Evolutionary conservation across 2,329 filamentous ascomycete species (phyloP).

Genomic region (Verticillium klebahnii): DNA sequence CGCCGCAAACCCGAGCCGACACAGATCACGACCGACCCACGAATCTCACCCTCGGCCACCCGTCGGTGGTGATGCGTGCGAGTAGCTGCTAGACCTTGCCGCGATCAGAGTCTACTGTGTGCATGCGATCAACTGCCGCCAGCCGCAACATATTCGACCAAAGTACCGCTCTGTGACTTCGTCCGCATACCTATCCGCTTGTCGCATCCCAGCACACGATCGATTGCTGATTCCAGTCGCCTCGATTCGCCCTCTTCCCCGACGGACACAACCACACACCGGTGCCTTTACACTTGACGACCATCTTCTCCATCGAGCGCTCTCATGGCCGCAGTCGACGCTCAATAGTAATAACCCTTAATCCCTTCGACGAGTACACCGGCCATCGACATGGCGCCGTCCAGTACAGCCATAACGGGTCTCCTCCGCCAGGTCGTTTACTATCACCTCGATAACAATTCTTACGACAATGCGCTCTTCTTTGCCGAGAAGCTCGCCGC

Average conservation of each 20-base stretch:
- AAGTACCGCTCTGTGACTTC: background rate
- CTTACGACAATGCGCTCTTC: constrained; percentile 87
- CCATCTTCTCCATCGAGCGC: background rate
- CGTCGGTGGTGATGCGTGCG: background rate
- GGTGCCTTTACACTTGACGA: background rate
- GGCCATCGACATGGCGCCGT: constrained; percentile 44
- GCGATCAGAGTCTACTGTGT: background rate
- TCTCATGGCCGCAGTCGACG: constrained; percentile 23
- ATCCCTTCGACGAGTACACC: background rate
- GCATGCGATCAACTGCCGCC: background rate
- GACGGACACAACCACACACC: background rate
- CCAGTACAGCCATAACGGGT: constrained; percentile 42
- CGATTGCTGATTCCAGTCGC: background rate
- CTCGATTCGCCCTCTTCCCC: background rate
- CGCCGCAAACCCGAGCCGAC: background rate
- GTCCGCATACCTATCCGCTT: background rate
- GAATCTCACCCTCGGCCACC: background rate
- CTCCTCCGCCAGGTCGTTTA: constrained; percentile 56
- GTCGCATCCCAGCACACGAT: background rate
- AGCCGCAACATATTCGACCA: background rate
- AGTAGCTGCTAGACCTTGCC: background rate
- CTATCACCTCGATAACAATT: constrained; percentile 82
- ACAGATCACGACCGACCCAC: background rate
- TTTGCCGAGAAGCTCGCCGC: constrained; percentile 82
- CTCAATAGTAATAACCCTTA: background rate